Evolutionary conservation across 2,329 filamentous ascomycete species (phyloP), one percentile per base, ranked within the genome.

Genomic region (Lachnellula subtilissima): DNA sequence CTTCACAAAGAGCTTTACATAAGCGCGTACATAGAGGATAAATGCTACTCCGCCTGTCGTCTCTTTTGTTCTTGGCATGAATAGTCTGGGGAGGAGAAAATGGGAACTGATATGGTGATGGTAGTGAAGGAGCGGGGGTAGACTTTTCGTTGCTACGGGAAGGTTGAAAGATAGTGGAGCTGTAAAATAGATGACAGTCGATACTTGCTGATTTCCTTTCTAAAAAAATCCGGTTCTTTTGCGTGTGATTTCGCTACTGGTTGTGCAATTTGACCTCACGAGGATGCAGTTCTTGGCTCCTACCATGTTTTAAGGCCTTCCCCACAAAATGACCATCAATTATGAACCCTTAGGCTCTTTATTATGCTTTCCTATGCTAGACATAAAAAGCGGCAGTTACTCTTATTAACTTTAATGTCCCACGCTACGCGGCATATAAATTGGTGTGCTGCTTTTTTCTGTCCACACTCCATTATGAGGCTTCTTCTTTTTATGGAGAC

Each of bases 1-100:
- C 76, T 97, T 97, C 86, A 95, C 90, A 82, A 95, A 96, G 89
- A 90, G 86, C 85, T 97, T 97, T 85, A 70, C 78, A 55, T 70
- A 69, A 65, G 64, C 55, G 50, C 55, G 49, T 32, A 48, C 43
- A 52, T 39, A 51, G 64, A 55, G 47, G 56, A 55, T 50, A 59
- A 54, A 59, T 61, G 55, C 57, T 60, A 54, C 61, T 64, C 59
- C 40, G 53, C 60, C 57, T 61, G 64, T 64, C 56, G 53, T 61
- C 61, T 67, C 58, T 62, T 64, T 66, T 68, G 64, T 65, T 61
- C 52, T 60, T 60, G 58, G 61, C 62, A 67, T 63, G 52, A 55
- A 60, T 55, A 48, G 28, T 28, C 25, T n/a, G 37, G 15, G 37
- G 37, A 40, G 57, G 50, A 45, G 53, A 59, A 50, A 25, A 32